Evolutionary conservation across 768 basidiomycete species (phyloP).

Genomic region (Tremella mesenterica): DNA sequence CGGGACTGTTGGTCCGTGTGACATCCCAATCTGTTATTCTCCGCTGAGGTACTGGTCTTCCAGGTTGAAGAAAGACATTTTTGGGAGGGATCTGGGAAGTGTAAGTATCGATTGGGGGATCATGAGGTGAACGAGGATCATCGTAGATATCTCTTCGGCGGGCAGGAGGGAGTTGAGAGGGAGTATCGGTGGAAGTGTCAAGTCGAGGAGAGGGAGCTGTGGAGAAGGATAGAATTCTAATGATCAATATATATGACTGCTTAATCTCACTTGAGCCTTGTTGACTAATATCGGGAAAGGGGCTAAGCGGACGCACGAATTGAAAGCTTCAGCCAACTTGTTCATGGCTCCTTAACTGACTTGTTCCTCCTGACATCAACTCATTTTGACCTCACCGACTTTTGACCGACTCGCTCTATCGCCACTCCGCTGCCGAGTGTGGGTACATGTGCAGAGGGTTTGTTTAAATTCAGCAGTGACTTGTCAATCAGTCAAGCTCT

Average conservation of each 20-base stretch:
- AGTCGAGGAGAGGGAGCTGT: slow-evolving; percentile 3
- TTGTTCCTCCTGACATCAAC: not conserved
- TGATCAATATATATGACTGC: not conserved
- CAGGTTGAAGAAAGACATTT: not conserved
- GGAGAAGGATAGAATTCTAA: not conserved
- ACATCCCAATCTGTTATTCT: not conserved
- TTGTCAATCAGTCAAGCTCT: too few species aligned
- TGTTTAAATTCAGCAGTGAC: not conserved
- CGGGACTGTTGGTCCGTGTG: not conserved
- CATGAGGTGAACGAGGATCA: slow-evolving; percentile 1
- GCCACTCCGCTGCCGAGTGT: not conserved
- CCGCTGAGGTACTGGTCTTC: not conserved
- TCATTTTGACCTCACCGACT: too few species aligned
- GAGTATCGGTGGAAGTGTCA: slow-evolving; percentile 4
- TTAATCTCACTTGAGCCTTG: too few species aligned
- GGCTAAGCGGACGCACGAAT: slow-evolving; percentile 10
- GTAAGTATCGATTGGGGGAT: slow-evolving; percentile 6
- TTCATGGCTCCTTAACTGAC: slow-evolving; percentile 11
- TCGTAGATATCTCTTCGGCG: slow-evolving; percentile 1
- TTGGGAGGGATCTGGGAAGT: too few species aligned
- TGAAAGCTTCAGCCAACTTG: slow-evolving; percentile 23
- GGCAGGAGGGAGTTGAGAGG: slow-evolving; percentile 2
- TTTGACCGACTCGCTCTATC: too few species aligned
- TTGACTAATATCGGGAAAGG: not conserved
- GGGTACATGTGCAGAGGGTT: not conserved